Percentiles rank a stretch among this genome's conserved stretches.
phyloP scores from a whole-genome alignment of 352 stramenopile genomes.

The Globisporangium recalcitrans region DNA sequence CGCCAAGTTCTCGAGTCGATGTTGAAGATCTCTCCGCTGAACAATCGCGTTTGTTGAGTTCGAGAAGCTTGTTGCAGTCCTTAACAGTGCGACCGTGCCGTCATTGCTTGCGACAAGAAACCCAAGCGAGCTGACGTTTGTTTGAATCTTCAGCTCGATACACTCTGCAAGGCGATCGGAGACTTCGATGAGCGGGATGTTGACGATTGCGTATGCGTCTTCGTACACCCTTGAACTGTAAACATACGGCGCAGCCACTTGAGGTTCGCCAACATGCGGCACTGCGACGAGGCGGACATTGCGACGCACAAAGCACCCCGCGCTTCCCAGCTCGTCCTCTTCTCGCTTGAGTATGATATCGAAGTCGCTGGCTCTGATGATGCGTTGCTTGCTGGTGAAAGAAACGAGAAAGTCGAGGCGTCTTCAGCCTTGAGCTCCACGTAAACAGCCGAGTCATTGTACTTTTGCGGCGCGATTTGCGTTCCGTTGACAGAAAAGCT shows the following conservation, averaged over 20 bases:
- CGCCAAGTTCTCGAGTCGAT: conserved; percentile 10
- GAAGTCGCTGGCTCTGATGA: not conserved
- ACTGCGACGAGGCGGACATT: conserved; percentile 19
- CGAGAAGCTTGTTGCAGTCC: not conserved
- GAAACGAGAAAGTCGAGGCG: not conserved
- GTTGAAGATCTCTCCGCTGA: not conserved
- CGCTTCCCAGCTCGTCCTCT: too few species aligned
- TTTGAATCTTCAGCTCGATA: conserved; percentile 9
- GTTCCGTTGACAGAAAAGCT: conserved; percentile 6
- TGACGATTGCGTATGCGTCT: conserved; percentile 14
- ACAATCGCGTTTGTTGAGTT: not conserved
- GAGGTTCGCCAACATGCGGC: conserved; percentile 2
- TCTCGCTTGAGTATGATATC: conserved; percentile 20
- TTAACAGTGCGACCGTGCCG: not conserved
- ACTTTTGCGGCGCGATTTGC: not conserved
- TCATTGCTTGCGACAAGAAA: conserved; percentile 6
- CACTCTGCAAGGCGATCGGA: conserved; percentile 1
- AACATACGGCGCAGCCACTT: conserved; percentile 14
- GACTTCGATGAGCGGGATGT: conserved; percentile 20
- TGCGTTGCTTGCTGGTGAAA: not conserved
- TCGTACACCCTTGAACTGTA: conserved; percentile 26
- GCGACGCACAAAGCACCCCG: conserved; percentile 14
- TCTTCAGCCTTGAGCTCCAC: not conserved
- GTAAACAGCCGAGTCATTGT: conserved; percentile 13
- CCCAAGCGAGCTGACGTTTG: conserved; percentile 8